Base-by-base conservation (phyloP, 805 yeast species). In the Allodekkera sacchari region DNA sequence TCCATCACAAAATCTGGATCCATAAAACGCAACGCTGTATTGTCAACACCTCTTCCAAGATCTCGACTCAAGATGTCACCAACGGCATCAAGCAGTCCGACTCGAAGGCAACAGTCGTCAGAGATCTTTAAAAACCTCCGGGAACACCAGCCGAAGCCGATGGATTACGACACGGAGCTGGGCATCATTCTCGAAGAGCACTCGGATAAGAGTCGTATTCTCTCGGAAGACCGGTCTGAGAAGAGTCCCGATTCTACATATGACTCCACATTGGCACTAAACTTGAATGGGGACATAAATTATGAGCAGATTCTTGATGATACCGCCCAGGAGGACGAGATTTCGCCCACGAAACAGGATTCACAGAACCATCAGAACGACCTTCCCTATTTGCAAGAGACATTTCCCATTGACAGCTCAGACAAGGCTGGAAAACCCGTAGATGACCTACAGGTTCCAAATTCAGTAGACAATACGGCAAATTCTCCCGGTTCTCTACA, bases 81-180 rank as follows among this genome's bases (percentile, higher is more conserved):
- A 10, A 12, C 12, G n/a, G 13, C 11, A 7, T 8, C 7, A 1
- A 27, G 16, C 12, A 11, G 7, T 7, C n/a, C 22, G 12, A 25
- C 15, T 18, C 21, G 15, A 13, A 24, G 15, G 29, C 25, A 7
- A 20, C 38, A 34, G 12, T 34, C 48, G 4, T 48, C 47, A 7
- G 47, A 49, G 4, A 29, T 45, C 2, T 54, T 54, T 35, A 44
- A 38, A 25, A 34, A 34, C 8, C 35, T 54, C 17, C 39, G 46
- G 20, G 50, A 47, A 3, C 39, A 41, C 7, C 38, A 39, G 17
- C 40, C 25, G 1, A 49, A 33, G 7, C 45, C 44, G 1, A 32
- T 45, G 27, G 54, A 47, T 28, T 45, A 40, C 33, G 55, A 50
- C 24, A 36, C 48, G 1, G 51, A 50, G 18, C 27, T 38, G 8